Percentiles rank a stretch among this genome's conserved stretches.
Evolutionary conservation across 2,329 filamentous ascomycete genomes (phyloP).

Genomic region (Ophiocordyceps sinensis): DNA sequence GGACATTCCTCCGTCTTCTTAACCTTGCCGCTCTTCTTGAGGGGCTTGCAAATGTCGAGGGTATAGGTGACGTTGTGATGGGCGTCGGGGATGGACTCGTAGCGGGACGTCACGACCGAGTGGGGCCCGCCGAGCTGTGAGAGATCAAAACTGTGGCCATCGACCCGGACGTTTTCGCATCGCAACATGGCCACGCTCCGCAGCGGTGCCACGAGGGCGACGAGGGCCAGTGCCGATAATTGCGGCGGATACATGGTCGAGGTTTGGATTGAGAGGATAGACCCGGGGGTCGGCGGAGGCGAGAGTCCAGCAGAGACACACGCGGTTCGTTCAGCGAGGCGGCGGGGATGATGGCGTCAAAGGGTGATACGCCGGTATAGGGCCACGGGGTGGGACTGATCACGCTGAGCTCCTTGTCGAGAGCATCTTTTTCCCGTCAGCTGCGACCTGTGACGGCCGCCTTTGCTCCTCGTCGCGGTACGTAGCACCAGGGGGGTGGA

Average conservation of each 20-base stretch:
- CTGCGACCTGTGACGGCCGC: background rate
- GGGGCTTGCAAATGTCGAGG: constrained; percentile 56
- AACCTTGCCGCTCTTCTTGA: constrained; percentile 46
- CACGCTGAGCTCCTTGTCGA: background rate
- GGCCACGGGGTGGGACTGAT: background rate
- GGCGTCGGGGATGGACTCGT: constrained; percentile 35
- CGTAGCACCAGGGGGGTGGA: background rate
- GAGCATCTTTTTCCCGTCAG: background rate
- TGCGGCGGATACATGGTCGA: constrained; percentile 25
- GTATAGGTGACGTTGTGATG: constrained; percentile 64
- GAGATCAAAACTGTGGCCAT: constrained; percentile 50
- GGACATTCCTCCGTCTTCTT: constrained; percentile 48
- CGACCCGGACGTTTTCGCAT: constrained; percentile 47
- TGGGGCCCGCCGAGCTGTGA: constrained; percentile 50
- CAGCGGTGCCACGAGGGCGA: constrained; percentile 20
- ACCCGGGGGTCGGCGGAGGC: background rate
- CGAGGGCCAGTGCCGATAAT: constrained; percentile 20
- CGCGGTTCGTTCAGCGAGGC: background rate
- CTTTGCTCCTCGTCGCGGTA: background rate
- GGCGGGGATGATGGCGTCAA: background rate
- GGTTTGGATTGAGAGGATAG: background rate
- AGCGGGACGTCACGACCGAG: constrained; percentile 46
- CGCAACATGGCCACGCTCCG: constrained; percentile 35
- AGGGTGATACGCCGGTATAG: background rate
- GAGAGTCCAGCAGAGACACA: background rate